Evolutionary conservation across 768 basidiomycete genomes (phyloP), one percentile per base, ranked within the genome.

Genomic region (Podaxis rugospora): DNA sequence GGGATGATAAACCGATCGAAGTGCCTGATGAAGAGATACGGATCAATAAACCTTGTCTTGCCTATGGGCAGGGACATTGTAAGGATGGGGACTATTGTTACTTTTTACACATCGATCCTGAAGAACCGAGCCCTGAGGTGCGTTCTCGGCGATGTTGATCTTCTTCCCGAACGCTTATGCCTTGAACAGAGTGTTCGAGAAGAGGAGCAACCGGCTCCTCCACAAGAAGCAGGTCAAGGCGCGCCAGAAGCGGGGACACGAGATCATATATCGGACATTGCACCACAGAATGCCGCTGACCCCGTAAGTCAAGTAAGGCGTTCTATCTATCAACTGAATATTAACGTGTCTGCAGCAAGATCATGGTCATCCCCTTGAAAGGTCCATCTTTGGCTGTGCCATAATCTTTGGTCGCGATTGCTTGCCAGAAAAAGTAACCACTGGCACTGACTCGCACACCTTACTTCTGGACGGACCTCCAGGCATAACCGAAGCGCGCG

Each of bases 11-110:
- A 59, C 51, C 62, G 14, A 32, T 61, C 18, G 35, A 55, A 18
- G 69, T 67, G 68, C 57, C 61, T 5, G 56, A 64, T 25, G 65
- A 67, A 18, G 51, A 53, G 25, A 44, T 36, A 35, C 68, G 68
- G 55, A 63, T 65, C 3, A 63, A 71, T 53, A 59, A 66, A 23
- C 72, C 72, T 23, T 78, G 76, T 63, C 72, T 67, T 59, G 65
- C 57, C 21, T 76, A 70, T 64, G 74, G 71, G 1, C 75, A 78
- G 63, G 76, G 76, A 7, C 66, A 69, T 64, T 78, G 77, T 53
- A 9, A 5, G 10, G 62, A 23, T 10, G 74, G 72, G 11, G 72
- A 74, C 28, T 47, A 51, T 10, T 77, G 77, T 55, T 37, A 6
- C 6, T 73, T 67, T 52, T 56, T 65, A 18, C 77, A 78, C 55